Conservation (phyloP, 352 stramenopile species). For the Phytopythium litorale region DNA sequence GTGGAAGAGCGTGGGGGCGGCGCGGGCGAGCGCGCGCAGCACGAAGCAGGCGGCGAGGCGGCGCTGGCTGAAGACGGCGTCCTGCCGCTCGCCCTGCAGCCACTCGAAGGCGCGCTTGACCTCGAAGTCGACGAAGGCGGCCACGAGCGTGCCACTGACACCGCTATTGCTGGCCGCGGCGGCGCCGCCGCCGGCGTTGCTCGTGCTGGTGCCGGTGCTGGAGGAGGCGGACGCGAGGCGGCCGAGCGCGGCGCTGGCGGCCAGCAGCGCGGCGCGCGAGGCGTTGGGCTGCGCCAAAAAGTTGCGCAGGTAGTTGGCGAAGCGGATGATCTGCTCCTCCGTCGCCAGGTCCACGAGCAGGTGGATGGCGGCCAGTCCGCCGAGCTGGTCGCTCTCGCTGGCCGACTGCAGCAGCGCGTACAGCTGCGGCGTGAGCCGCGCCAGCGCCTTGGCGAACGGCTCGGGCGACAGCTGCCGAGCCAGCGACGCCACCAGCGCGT, state of each 20-base stretch:
- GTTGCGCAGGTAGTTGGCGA: constrained; percentile 88
- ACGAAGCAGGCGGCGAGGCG: constrained; percentile 82
- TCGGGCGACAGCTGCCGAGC: constrained; percentile 75
- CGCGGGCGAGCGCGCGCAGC: constrained; percentile 79
- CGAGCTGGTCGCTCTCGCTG: constrained; percentile 65
- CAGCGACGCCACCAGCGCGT: constrained; percentile 56
- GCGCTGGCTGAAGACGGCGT: constrained; percentile 72
- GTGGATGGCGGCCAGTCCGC: constrained; percentile 71
- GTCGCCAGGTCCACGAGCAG: constrained; percentile 77
- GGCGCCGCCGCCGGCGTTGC: neutral
- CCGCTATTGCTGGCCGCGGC: constrained; percentile 18
- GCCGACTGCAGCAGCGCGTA: constrained; percentile 64
- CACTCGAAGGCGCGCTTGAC: constrained; percentile 89
- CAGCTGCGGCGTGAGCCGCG: constrained; percentile 72
- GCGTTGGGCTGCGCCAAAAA: constrained; percentile 77
- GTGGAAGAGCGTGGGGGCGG: constrained; percentile 89
- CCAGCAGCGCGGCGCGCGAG: constrained; percentile 51
- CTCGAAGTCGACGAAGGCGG: constrained; percentile 92
- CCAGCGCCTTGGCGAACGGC: constrained; percentile 71
- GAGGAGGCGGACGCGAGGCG: constrained; percentile 69
- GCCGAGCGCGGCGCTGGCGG: constrained; percentile 74
- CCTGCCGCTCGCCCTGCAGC: constrained; percentile 68
- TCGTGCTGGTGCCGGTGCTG: constrained; percentile 8
- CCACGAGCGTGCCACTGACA: constrained; percentile 82
- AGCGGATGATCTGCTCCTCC: constrained; percentile 88